phyloP scores from a whole-genome alignment of 768 basidiomycete genomes.

The Lepiota venenata region DNA sequence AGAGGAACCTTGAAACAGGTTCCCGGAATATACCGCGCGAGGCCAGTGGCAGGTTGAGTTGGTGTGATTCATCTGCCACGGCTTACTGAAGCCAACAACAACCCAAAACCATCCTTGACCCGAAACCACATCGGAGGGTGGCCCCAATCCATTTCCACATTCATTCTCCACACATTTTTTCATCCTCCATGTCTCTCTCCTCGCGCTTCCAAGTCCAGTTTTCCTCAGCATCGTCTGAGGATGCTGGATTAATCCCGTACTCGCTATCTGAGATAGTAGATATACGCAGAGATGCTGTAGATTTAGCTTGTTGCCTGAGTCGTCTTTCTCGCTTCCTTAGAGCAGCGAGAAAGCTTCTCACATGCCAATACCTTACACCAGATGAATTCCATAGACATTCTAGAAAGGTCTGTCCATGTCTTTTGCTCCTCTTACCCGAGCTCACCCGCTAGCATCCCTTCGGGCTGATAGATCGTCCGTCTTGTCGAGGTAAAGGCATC shows the following conservation, averaged over 20 bases:
- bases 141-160: slow-evolving; percentile 12
- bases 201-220: slow-evolving; percentile 10
- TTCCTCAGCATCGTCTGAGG: slow-evolving; percentile 7
- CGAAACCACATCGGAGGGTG: background rate
- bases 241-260: slow-evolving; percentile 4
- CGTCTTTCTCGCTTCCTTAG: slow-evolving; percentile 28
- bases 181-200: slow-evolving; percentile 9
- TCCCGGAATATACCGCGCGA: slow-evolving; percentile 31
- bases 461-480: slow-evolving; percentile 37
- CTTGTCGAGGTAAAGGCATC: slow-evolving; percentile 44
- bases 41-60: slow-evolving; percentile 22
- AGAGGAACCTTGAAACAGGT: slow-evolving; percentile 22
- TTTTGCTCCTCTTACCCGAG: background rate
- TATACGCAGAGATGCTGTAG: slow-evolving; percentile 23
- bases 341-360: slow-evolving; percentile 25
- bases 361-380: slow-evolving; percentile 18
- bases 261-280: slow-evolving; percentile 14
- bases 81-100: slow-evolving; percentile 14
- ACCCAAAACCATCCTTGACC: slow-evolving; percentile 5
- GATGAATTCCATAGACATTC: slow-evolving; percentile 25
- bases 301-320: slow-evolving; percentile 25
- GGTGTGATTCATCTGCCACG: slow-evolving; percentile 25
- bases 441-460: slow-evolving; percentile 1
- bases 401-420: slow-evolving; percentile 26
- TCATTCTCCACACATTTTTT: slow-evolving; percentile 13